Evolutionary conservation across 176 grass and related monocot genomes (phyloP), one percentile per base, ranked within the genome.

Genomic region (Aegilops tauschii): DNA sequence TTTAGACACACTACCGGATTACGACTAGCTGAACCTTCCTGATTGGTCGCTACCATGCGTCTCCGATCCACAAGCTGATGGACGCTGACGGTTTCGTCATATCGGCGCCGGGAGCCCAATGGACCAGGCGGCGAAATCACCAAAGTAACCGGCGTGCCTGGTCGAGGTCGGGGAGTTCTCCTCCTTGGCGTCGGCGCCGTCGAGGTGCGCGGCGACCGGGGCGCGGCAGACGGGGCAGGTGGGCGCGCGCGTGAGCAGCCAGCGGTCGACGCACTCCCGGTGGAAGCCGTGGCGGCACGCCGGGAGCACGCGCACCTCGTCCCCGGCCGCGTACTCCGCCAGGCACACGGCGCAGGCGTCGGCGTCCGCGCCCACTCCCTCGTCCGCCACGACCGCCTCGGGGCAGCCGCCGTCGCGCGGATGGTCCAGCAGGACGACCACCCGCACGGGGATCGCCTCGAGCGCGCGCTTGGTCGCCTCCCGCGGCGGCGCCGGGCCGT

Each of bases 221-320:
- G 44, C 52, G 39, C 91, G 91, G 77, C 91, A 90, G 1, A 90
- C 34, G 6, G 91, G 91, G 81, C 88, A 90, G 39, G 85, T 85
- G 20, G 77, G 78, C 71, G 78, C 72, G 25, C 85, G 82, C 45
- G 66, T 78, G 85, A 90, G 85, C 65, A 93, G 73, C 91, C 91
- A 93, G 17, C 63, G 82, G 59, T 93, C 92, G 27, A 93, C 86
- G 86, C 92, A 93, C 4, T 88, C 72, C 45, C 65, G 63, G 73
- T 93, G 91, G 88, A 90, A 93, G 8, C 71, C 79, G 47, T 90
- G 91, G 12, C 73, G 2, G 78, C 91, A 93, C 21, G 50, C 35
- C 1, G 85, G 88, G 35, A 93, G 54, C 72, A 80, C 78, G 45
- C 85, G 91, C 72, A 88, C 78, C 85, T 88, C 82, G 16, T 88